Base-by-base conservation (phyloP, 495 filamentous ascomycete genomes). In the Hypoxylon fragiforme region DNA sequence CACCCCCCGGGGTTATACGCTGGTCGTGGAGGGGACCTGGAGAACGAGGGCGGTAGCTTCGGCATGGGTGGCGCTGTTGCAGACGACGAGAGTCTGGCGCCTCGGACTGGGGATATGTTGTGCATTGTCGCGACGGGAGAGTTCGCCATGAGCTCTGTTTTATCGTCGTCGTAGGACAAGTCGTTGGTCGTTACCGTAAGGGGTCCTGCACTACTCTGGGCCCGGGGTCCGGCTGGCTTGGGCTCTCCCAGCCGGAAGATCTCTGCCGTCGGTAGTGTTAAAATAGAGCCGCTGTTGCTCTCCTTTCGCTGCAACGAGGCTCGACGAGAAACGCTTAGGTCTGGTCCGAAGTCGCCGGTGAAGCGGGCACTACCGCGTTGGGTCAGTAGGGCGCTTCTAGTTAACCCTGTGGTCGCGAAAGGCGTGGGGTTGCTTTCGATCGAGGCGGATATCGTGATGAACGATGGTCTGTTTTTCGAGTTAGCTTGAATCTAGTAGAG, bases 241-340 rank as follows among this genome's bases (percentile, higher is more conserved):
- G 47, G 22, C 26, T 18, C 45, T n/a, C 65, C 65, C 0, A 62
- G 34, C 3, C 20, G 22, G 37, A 67, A 65, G 7, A 67, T 65
- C 12, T 62, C 62, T 12, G 43, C 65, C 13, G 62, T 57, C 2
- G 62, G 51, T 2, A 67, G 0, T 21, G 65, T 67, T 12, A 65
- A 11, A 21, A 67, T 44, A 21, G 65, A 62, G 21, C 40, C 50
- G 15, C 44, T 59, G 2, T 34, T 51, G 47, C 65, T 65, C 40
- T 65, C 49, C 13, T 61, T 54, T 16, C 56, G 41, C 26, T 65
- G 54, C 1, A 65, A 18, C 1, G 65, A 65, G 31, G 65, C 50
- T 22, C 62, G 55, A 2, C 65, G 62, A 16, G 65, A 68, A 9
- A 68, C 62, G 24, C 65, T 68, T 15, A 47, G 36, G 12, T 67